phyloP scores from a whole-genome alignment of 371 early-diverging fungal species.

The Phascolomyces articulosus region DNA sequence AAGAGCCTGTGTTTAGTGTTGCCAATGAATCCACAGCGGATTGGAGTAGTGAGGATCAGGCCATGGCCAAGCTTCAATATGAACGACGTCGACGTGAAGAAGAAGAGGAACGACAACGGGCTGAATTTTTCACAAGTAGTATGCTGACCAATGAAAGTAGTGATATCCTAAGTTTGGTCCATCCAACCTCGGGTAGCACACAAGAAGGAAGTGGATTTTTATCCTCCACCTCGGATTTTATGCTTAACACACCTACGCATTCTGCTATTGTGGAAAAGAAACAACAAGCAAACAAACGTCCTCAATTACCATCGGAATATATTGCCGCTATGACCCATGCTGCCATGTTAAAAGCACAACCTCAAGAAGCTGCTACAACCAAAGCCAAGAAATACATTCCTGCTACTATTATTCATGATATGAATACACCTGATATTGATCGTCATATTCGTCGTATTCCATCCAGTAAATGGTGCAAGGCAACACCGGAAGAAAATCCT shows the following conservation, averaged over 20 bases:
- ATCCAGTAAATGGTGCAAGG: slow-evolving; percentile 44
- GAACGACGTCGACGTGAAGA: slow-evolving; percentile 37
- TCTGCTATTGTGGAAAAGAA: not conserved
- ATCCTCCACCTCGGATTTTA: slow-evolving; percentile 8
- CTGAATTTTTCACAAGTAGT: slow-evolving; percentile 24
- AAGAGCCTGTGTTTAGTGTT: not conserved
- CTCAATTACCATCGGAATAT: slow-evolving; percentile 7
- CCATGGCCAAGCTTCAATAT: slow-evolving; percentile 25
- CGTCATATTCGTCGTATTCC: slow-evolving; percentile 32
- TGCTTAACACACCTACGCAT: not conserved
- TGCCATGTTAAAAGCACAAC: not conserved
- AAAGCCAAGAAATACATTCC: slow-evolving; percentile 9
- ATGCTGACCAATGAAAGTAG: not conserved
- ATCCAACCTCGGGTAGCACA: not conserved
- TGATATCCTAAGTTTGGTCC: slow-evolving; percentile 3
- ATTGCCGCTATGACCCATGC: slow-evolving; percentile 3
- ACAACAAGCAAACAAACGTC: not conserved
- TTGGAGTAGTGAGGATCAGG: slow-evolving; percentile 17
- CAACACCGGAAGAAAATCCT: slow-evolving; percentile 20
- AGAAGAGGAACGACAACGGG: slow-evolving; percentile 36
- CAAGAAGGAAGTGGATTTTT: slow-evolving; percentile 6
- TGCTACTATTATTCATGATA: slow-evolving; percentile 20
- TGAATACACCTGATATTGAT: slow-evolving; percentile 23
- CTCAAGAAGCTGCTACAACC: not conserved
- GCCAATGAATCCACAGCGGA: not conserved